These are phyloP conservation scores for Kurtzmaniella natalensis DNA, from an alignment of 1,139 yeast species.

Conservation along the genomic window DNA sequence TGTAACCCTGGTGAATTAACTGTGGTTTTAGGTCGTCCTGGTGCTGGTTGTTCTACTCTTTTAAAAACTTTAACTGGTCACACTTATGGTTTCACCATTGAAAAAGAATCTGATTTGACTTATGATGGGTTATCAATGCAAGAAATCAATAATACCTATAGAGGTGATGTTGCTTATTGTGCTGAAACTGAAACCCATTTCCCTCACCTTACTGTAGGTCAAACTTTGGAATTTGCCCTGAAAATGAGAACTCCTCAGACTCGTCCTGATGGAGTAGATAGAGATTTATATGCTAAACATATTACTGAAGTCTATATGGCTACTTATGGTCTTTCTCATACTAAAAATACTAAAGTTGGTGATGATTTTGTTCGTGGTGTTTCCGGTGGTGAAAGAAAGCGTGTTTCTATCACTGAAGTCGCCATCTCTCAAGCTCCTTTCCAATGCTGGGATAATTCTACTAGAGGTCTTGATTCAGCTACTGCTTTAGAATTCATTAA, in stretches of 20 bases:
- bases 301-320: slow-evolving; percentile 41
- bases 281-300: slow-evolving; percentile 38
- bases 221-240: slow-evolving; percentile 44
- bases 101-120: slow-evolving; percentile 23
- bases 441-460: slow-evolving; percentile 62
- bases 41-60: slow-evolving; percentile 34
- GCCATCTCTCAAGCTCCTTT: slow-evolving; percentile 31
- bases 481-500: slow-evolving; percentile 67
- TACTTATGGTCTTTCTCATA: slow-evolving; percentile 33
- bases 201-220: slow-evolving; percentile 50
- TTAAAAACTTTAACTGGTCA: slow-evolving; percentile 31
- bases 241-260: slow-evolving; percentile 38
- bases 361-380: slow-evolving; percentile 35
- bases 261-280: slow-evolving; percentile 30
- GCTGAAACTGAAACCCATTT: slow-evolving; percentile 53
- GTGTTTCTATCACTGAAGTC: slow-evolving; percentile 43
- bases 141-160: slow-evolving; percentile 43
- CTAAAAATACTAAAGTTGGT: slow-evolving; percentile 33
- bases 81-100: slow-evolving; percentile 33
- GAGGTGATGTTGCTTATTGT: slow-evolving; percentile 47
- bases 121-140: slow-evolving; percentile 48
- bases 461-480: slow-evolving; percentile 59
- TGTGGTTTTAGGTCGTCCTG: slow-evolving; percentile 35
- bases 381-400: slow-evolving; percentile 43
- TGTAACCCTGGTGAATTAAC: slow-evolving; percentile 33